Conservation (phyloP, 176 grass and related monocot genomes). For the Zea luxurians region DNA sequence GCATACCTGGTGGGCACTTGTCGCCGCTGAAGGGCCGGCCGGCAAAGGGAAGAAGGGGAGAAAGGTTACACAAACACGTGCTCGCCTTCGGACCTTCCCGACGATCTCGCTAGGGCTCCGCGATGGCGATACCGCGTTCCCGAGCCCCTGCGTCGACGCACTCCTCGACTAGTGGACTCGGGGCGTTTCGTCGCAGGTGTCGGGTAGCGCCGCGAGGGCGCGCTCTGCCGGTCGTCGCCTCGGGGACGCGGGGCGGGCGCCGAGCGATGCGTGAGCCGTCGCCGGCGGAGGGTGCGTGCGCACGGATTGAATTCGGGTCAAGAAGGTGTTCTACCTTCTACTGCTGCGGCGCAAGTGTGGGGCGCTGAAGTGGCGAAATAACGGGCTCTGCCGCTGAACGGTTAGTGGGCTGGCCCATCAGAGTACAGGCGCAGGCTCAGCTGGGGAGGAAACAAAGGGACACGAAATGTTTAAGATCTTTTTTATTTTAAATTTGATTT, state of each 20-base stretch:
- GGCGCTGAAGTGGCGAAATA: not conserved
- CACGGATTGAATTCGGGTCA: not conserved
- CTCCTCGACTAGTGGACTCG: slow-evolving; percentile 44
- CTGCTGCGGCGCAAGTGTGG: not conserved
- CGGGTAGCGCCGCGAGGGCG: not conserved
- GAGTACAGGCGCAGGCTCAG: not conserved
- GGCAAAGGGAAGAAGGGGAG: not conserved
- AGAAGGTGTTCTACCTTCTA: not conserved
- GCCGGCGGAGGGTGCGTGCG: no score
- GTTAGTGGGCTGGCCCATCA: not conserved
- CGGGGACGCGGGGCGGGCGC: slow-evolving; percentile 41
- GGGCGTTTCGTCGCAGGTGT: slow-evolving; percentile 39
- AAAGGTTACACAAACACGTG: not conserved
- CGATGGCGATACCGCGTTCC: slow-evolving; percentile 35
- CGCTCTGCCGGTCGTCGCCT: slow-evolving; percentile 35
- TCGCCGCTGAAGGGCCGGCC: not conserved
- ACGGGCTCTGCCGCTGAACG: not conserved
- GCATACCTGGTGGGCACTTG: not conserved
- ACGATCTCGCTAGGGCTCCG: slow-evolving; percentile 36
- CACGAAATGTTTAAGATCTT: not conserved
- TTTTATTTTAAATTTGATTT: not conserved
- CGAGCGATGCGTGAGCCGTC: slow-evolving; percentile 42
- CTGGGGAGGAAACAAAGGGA: not conserved
- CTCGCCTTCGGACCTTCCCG: slow-evolving; percentile 1
- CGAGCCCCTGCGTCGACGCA: not conserved